A percentile compares a stretch with the other conserved stretches of the same genome.
Conservation (phyloP, 1,139 yeast species). For the Fermentozyma sake region DNA sequence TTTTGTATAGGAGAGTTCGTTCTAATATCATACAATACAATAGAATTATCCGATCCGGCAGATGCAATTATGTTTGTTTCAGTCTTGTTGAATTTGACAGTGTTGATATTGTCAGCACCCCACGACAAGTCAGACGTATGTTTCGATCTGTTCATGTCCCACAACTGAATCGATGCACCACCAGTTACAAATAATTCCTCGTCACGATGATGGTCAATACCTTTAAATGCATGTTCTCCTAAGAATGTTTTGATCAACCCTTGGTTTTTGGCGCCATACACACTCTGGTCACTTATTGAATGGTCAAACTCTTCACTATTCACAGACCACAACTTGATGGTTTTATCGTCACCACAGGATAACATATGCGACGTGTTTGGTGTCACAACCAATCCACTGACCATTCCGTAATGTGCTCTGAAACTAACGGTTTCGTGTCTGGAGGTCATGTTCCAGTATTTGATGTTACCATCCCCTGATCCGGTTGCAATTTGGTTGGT, state of each 20-base stretch:
- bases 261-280: slow-evolving; percentile 24
- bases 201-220: slow-evolving; percentile 79
- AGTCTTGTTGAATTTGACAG: slow-evolving; percentile 83
- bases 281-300: slow-evolving; percentile 28
- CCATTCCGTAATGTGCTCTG: slow-evolving; percentile 89
- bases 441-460: slow-evolving; percentile 83
- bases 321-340: slow-evolving; percentile 78
- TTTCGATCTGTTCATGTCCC: slow-evolving; percentile 82
- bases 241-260: slow-evolving; percentile 72
- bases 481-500: slow-evolving; percentile 84
- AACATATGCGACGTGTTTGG: slow-evolving; percentile 57
- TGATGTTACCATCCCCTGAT: slow-evolving; percentile 91
- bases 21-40: slow-evolving; percentile 85
- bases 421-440: slow-evolving; percentile 72
- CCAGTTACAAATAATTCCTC: slow-evolving; percentile 85
- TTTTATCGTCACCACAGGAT: slow-evolving; percentile 90
- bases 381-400: slow-evolving; percentile 80
- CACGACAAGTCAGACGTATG: slow-evolving; percentile 78
- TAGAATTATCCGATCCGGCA: slow-evolving; percentile 88
- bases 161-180: slow-evolving; percentile 80
- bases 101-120: slow-evolving; percentile 90
- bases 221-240: slow-evolving; percentile 81
- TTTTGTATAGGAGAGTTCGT: slow-evolving; percentile 93
- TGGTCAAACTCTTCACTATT: slow-evolving; percentile 41
- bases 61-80: slow-evolving; percentile 88